A percentile compares a stretch with the other conserved stretches of the same genome.
Evolutionary conservation across 305 asterid genomes (phyloP).

Genomic region (Ajuga reptans): DNA sequence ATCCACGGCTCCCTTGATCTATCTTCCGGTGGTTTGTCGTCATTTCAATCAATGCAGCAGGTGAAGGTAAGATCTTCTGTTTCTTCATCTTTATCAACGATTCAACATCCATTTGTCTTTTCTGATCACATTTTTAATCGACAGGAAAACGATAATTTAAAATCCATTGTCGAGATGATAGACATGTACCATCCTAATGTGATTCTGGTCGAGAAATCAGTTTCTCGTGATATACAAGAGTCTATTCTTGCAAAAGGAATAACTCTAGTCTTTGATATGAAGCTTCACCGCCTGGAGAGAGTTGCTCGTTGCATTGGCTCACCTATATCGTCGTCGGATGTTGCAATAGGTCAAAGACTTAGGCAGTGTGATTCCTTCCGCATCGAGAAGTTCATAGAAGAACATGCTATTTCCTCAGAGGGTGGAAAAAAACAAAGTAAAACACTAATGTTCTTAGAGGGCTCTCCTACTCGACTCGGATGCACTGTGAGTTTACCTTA

Average conservation of each 20-base stretch:
- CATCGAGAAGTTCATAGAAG: slow-evolving; percentile 77
- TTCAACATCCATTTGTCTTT: slow-evolving; percentile 13
- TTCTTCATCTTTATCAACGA: slow-evolving; percentile 8
- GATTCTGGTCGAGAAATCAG: slow-evolving; percentile 83
- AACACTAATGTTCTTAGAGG: slow-evolving; percentile 91
- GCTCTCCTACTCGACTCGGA: slow-evolving; percentile 79
- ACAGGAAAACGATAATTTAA: slow-evolving; percentile 67
- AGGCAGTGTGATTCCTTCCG: slow-evolving; percentile 71
- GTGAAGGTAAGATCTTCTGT: slow-evolving; percentile 30
- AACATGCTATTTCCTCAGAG: slow-evolving; percentile 51
- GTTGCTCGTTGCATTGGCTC: slow-evolving; percentile 83
- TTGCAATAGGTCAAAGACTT: slow-evolving; percentile 50
- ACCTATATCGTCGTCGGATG: slow-evolving; percentile 52
- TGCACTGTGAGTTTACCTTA: slow-evolving; percentile 61
- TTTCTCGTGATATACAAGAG: slow-evolving; percentile 90
- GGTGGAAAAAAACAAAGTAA: slow-evolving; percentile 71
- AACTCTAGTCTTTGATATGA: slow-evolving; percentile 86
- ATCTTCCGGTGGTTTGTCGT: slow-evolving; percentile 71
- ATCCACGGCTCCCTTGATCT: slow-evolving; percentile 77
- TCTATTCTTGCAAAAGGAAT: slow-evolving; percentile 71
- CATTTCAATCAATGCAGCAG: slow-evolving; percentile 78
- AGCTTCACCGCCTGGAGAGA: slow-evolving; percentile 87
- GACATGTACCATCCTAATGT: slow-evolving; percentile 79
- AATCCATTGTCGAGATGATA: slow-evolving; percentile 56
- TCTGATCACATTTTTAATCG: slow-evolving; percentile 16